Conservation (phyloP, 345 rosid species). For the Passiflora organensis region DNA sequence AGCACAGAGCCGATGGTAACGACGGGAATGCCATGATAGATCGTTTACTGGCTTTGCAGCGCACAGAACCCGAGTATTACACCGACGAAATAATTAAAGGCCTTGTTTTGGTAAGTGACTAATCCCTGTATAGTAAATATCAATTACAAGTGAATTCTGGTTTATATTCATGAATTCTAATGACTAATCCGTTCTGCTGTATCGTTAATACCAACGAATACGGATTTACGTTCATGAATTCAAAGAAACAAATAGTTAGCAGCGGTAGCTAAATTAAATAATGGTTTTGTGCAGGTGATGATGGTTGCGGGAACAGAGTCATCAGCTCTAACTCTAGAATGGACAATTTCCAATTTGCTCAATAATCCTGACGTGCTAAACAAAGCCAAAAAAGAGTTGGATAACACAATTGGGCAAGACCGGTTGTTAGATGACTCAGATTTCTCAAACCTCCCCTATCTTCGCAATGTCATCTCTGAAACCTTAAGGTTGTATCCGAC, state of each 20-base stretch:
- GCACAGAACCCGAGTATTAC: no score
- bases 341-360: conserved; percentile 47
- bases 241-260: no score
- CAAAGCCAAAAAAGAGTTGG: conserved; percentile 31
- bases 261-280: no score
- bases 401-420: conserved; percentile 18
- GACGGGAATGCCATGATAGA: background rate
- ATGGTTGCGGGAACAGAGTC: conserved; percentile 49
- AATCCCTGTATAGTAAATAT: no score
- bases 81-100: no score
- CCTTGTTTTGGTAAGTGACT: no score
- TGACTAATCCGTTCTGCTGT: no score
- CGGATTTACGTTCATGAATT: no score
- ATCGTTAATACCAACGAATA: no score
- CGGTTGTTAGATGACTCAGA: conserved; percentile 15
- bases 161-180: no score
- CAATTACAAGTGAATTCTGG: no score
- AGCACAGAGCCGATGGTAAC: background rate
- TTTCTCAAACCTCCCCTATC: conserved; percentile 20
- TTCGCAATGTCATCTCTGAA: conserved; percentile 12
- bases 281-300: background rate
- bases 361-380: conserved; percentile 30
- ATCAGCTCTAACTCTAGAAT: conserved; percentile 33
- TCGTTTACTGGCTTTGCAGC: background rate
- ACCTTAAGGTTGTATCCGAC: background rate